phyloP scores from a whole-genome alignment of 805 yeast genomes.

The Kodamaea neixiangensis region DNA sequence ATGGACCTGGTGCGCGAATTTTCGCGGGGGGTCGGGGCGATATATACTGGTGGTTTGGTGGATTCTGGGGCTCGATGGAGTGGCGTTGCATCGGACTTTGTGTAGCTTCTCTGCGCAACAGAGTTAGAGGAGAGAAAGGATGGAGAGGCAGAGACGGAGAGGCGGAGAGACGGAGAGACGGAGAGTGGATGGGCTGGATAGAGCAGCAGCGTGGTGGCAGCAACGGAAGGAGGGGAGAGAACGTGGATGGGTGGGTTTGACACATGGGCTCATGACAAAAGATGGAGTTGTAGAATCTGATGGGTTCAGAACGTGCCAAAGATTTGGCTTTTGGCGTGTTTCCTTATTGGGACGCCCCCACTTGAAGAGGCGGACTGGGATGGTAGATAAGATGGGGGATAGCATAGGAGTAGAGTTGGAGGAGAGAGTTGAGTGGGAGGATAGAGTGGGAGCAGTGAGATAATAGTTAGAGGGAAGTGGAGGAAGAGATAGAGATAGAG shows the following conservation, averaged over 20 bases:
- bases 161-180: slow-evolving; percentile 16
- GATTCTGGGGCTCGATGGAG: neutral
- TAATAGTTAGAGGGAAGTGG: too few relatives aligned
- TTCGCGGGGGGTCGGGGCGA: neutral
- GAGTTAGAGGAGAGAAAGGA: too few relatives aligned
- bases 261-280: neutral
- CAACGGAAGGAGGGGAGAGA: slow-evolving; percentile 9
- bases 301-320: neutral
- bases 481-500: neutral
- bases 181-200: too few relatives aligned
- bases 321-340: neutral
- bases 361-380: too few relatives aligned
- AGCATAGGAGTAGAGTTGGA: too few relatives aligned
- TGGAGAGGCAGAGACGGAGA: neutral
- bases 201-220: too few relatives aligned
- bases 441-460: too few relatives aligned
- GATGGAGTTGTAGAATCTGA: neutral
- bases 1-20: neutral
- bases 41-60: neutral
- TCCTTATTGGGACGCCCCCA: too few relatives aligned
- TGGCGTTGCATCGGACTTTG: slow-evolving; percentile 1
- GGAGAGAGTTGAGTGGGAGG: too few relatives aligned
- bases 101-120: too few relatives aligned
- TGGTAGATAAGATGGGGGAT: too few relatives aligned
- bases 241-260: slow-evolving; percentile 4